Evolutionary conservation across 805 yeast genomes (phyloP).

Genomic region (Pichia nakasei): DNA sequence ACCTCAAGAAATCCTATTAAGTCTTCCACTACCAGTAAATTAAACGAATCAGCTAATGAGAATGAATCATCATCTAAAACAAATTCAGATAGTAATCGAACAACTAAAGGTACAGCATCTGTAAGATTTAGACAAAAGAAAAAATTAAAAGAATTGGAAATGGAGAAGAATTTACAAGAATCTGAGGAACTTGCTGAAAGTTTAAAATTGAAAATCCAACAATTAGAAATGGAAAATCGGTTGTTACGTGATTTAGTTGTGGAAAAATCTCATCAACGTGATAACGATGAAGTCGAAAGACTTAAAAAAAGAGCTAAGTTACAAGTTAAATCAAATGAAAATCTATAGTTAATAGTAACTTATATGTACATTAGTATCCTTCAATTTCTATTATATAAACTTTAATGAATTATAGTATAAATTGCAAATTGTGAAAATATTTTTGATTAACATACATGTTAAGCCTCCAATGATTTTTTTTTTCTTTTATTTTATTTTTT

Average conservation of each 20-base stretch:
- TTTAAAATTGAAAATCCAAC: slow-evolving; percentile 67
- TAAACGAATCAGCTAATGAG: too few relatives aligned
- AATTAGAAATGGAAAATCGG: slow-evolving; percentile 88
- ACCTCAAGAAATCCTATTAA: not conserved
- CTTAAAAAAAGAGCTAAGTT: slow-evolving; percentile 39
- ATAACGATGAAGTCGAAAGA: slow-evolving; percentile 43
- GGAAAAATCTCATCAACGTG: slow-evolving; percentile 59
- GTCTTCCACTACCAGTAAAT: too few relatives aligned
- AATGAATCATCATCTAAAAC: not conserved
- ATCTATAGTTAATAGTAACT: not conserved
- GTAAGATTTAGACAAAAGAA: slow-evolving; percentile 90
- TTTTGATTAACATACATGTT: too few relatives aligned
- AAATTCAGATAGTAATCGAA: not conserved
- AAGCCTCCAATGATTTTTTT: too few relatives aligned
- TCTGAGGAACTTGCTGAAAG: slow-evolving; percentile 56
- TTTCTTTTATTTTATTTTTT: too few relatives aligned
- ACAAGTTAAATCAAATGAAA: slow-evolving; percentile 15
- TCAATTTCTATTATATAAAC: too few relatives aligned
- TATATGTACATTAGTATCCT: too few relatives aligned
- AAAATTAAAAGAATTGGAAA: slow-evolving; percentile 85
- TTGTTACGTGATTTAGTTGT: slow-evolving; percentile 75
- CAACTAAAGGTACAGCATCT: slow-evolving; percentile 46
- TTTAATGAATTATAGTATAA: too few relatives aligned
- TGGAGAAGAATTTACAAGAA: slow-evolving; percentile 70
- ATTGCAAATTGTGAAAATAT: too few relatives aligned